phyloP scores from a whole-genome alignment of 2,329 filamentous ascomycete genomes.

The Cytospora mali region DNA sequence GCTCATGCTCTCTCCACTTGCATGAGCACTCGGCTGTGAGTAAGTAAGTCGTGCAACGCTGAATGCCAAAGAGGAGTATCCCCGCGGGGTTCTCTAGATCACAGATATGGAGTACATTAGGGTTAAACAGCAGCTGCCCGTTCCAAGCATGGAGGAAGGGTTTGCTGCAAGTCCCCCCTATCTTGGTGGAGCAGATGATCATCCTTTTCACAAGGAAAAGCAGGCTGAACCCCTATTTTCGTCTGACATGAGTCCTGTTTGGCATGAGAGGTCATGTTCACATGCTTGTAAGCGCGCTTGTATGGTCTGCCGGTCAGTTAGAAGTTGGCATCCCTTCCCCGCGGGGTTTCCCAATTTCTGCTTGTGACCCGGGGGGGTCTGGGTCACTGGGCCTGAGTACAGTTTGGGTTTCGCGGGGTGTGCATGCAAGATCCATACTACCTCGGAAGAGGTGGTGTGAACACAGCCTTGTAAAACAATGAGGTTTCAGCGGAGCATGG shows the following conservation, averaged over 20 bases:
- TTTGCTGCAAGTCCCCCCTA: not conserved
- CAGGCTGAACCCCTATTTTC: not conserved
- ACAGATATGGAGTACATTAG: not conserved
- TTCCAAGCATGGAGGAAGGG: too few relatives aligned
- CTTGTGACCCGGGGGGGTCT: not conserved
- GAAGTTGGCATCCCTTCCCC: not conserved
- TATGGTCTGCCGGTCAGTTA: not conserved
- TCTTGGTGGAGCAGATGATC: not conserved
- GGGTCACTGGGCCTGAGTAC: not conserved
- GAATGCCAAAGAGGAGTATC: not conserved
- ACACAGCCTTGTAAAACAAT: not conserved
- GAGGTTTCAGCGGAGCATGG: too few relatives aligned
- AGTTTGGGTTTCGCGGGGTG: not conserved
- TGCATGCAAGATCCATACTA: not conserved
- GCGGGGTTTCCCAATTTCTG: not conserved
- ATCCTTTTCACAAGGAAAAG: not conserved
- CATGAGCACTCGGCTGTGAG: not conserved
- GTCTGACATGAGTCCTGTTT: not conserved
- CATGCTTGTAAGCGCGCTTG: not conserved
- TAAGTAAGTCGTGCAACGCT: not conserved
- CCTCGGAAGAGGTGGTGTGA: not conserved
- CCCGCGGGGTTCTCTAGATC: not conserved
- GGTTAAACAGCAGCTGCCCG: too few relatives aligned
- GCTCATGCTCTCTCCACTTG: not conserved
- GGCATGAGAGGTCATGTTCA: not conserved